Conservation (phyloP, 352 stramenopile genomes). For the Pythium pectinolyticum region DNA sequence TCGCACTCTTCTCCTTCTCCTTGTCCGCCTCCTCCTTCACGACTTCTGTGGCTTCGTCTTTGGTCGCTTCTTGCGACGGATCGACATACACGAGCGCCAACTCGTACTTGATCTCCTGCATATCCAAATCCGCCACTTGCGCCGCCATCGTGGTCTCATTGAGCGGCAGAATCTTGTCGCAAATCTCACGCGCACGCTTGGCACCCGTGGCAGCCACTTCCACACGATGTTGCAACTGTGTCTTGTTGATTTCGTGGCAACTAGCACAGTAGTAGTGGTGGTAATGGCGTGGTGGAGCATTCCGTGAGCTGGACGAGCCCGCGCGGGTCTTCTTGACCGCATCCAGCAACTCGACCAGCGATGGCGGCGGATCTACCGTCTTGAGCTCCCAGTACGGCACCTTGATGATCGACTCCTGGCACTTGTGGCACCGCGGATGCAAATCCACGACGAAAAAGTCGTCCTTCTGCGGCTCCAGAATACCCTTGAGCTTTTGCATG, state of each 20-base stretch:
- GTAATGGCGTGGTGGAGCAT: conserved; percentile 73
- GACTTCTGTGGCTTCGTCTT: conserved; percentile 24
- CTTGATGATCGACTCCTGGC: conserved; percentile 77
- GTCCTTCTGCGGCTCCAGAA: conserved; percentile 98
- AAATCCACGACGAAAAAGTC: conserved; percentile 99
- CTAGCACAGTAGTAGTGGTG: conserved; percentile 77
- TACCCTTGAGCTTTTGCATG: conserved; percentile 97
- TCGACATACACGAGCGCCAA: conserved; percentile 58
- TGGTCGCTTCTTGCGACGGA: conserved; percentile 19
- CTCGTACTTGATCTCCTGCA: conserved; percentile 85
- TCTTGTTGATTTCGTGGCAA: conserved; percentile 80
- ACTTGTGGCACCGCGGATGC: conserved; percentile 89
- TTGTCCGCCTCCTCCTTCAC: conserved; percentile 22
- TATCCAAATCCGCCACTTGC: conserved; percentile 68
- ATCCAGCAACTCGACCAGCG: conserved; percentile 80
- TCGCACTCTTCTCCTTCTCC: conserved; percentile 18
- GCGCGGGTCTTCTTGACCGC: conserved; percentile 71
- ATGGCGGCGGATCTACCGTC: conserved; percentile 53
- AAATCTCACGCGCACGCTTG: conserved; percentile 68
- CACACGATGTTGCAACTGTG: conserved; percentile 69
- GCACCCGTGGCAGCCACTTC: conserved; percentile 62
- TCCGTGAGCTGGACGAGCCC: conserved; percentile 63
- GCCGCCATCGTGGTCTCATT: conserved; percentile 58
- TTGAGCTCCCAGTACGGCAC: conserved; percentile 85
- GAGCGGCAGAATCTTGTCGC: conserved; percentile 55